These are phyloP conservation scores for Climacium dendroides DNA, from an alignment of 225 moss, liverwort and hornwort genomes.

Conservation along the genomic window DNA sequence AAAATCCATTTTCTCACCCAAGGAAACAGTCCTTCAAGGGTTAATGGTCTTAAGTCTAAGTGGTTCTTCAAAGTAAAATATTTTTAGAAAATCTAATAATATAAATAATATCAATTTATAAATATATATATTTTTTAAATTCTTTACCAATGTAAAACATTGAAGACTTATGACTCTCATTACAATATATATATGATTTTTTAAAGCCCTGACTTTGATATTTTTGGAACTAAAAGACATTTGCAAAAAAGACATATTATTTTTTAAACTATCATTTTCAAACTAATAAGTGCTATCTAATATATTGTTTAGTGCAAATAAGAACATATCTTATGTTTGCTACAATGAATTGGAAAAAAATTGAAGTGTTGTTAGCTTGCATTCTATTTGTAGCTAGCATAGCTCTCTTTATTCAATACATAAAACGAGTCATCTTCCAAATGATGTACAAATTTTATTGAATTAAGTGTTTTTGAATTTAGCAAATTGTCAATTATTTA, in stretches of 20 bases:
- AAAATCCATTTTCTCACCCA: no score
- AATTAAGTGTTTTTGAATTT: not conserved
- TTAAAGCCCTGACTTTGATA: no score
- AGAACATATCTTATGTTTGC: rapidly evolving
- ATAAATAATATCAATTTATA: no score
- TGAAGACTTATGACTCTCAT: not conserved
- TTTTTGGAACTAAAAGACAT: not conserved
- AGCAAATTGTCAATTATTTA: not conserved
- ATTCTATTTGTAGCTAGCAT: not conserved
- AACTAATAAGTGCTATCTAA: no score
- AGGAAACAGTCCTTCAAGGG: no score
- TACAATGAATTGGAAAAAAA: not conserved
- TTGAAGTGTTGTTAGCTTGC: not conserved
- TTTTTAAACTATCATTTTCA: not conserved
- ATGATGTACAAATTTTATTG: not conserved
- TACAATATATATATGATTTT: not conserved
- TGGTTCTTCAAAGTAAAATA: not conserved
- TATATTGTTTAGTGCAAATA: not conserved
- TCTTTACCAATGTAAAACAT: not conserved
- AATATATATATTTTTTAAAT: no score
- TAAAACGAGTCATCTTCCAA: no score
- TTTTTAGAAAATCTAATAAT: not conserved
- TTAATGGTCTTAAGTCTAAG: no score
- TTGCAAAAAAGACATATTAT: not conserved
- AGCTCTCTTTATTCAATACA: not conserved